Conservation (phyloP, 2,329 filamentous ascomycete genomes). For the Xylaria sp. region DNA sequence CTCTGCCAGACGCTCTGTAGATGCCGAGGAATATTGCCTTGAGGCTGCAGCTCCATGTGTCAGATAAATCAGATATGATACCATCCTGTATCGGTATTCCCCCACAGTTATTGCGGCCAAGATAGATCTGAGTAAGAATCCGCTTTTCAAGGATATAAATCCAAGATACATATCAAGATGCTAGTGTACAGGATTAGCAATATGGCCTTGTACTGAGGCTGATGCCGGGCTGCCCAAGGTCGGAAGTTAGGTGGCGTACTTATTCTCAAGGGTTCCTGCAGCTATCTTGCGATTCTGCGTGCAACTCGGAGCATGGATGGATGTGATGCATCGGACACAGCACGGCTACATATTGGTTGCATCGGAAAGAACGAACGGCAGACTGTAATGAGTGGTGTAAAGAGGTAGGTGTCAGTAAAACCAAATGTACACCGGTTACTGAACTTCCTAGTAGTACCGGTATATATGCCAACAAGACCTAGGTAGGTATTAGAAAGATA, state of each 20-base stretch:
- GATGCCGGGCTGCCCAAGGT: background rate
- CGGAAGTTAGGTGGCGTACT: slow-evolving; percentile 1
- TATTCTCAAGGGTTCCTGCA: slow-evolving; percentile 25
- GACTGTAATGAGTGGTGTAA: background rate
- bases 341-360: slow-evolving; percentile 10
- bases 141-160: background rate
- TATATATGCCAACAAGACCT: no score
- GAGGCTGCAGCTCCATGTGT: background rate
- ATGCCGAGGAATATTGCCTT: background rate
- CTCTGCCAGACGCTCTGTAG: background rate
- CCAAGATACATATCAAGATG: background rate
- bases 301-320: slow-evolving; percentile 4
- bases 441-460: no score
- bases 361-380: slow-evolving; percentile 4
- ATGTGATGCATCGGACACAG: slow-evolving; percentile 16
- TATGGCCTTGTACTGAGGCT: slow-evolving; percentile 3
- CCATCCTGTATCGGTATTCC: background rate
- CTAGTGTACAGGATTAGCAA: background rate
- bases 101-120: background rate
- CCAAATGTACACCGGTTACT: no score
- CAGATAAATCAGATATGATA: background rate
- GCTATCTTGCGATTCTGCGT: slow-evolving; percentile 3
- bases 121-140: background rate
- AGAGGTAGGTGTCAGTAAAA: no score
- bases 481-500: no score